Evolutionary conservation across 495 filamentous ascomycete species (phyloP), one percentile per base, ranked within the genome.

Genomic region (Xylaria cubensis): DNA sequence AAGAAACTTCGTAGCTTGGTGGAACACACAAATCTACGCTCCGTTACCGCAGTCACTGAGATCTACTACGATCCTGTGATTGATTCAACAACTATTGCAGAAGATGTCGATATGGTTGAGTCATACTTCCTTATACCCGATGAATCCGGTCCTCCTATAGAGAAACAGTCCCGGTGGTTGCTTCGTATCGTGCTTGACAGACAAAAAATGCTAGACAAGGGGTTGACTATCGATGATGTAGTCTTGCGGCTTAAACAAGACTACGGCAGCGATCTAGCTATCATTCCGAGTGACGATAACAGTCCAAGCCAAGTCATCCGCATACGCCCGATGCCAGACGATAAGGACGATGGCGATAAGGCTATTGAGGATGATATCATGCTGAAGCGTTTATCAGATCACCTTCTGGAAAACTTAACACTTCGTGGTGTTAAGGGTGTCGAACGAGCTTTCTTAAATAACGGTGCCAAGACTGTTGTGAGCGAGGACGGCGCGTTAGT

Each of bases 221-320:
- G 91, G 36, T 86, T 99, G 69, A 91, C 90, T 1, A 93, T 98
- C 55, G 92, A 97, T 73, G 95, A 98, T 75, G 96, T 99, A 73
- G 96, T 94, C n/a, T 80, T 86, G 42, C 90, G 89, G 79, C 93
- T 99, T 82, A 97, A 97, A 81, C 89, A 93, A 67, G 90, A 92
- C 39, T 98, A 97, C 77, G 88, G 88, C n/a, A 89, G 88, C 59
- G 94, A 98, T 81, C 85, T 97, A 70, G 94, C 94, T 13, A 90
- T 99, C 51, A 94, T 99, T 56, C 98, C 97, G 86, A 97, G 93
- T 80, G 96, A 99, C 77, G 95, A 98, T 84, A 99, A 99, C 80
- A 95, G 95, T 36, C 95, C 97, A 71, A 90, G 97, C 77, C 94
- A 97, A 79, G 91, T 98, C 63, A 93, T 99, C 73, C 95, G 96